phyloP scores from a whole-genome alignment of 1,139 yeast genomes.

The Maudiozyma humilis region DNA sequence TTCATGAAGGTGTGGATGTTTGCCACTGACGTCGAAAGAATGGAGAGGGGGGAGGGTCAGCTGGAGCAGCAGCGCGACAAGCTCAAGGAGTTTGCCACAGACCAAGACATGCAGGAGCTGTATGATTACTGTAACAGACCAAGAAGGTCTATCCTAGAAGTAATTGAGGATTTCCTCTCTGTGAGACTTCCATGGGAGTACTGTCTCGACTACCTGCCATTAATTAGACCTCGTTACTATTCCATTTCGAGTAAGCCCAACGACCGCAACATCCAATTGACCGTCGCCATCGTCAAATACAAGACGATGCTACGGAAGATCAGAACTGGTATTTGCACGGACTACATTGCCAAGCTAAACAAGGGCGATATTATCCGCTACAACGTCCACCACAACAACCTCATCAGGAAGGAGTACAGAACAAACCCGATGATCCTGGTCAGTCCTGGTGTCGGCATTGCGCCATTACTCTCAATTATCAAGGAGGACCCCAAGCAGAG shows the following conservation, averaged over 20 bases:
- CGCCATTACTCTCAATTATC: constrained; percentile 72
- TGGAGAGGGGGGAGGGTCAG: constrained; percentile 27
- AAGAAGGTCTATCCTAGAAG: constrained; percentile 77
- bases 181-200: constrained; percentile 67
- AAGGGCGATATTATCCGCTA: constrained; percentile 47
- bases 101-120: constrained; percentile 67
- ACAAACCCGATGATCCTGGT: constrained; percentile 57
- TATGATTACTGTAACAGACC: constrained; percentile 90
- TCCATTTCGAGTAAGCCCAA: constrained; percentile 66
- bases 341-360: constrained; percentile 52
- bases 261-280: constrained; percentile 36
- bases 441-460: constrained; percentile 90
- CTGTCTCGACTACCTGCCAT: constrained; percentile 68
- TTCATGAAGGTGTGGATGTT: constrained; percentile 66
- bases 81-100: constrained; percentile 63
- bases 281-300: constrained; percentile 80
- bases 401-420: constrained; percentile 25
- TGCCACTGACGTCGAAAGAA: constrained; percentile 39
- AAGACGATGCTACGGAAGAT: constrained; percentile 68
- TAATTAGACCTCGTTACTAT: constrained; percentile 70
- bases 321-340: constrained; percentile 77
- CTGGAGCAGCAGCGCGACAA: constrained; percentile 62
- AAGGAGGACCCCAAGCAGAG: constrained; percentile 24
- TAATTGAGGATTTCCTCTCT: constrained; percentile 68
- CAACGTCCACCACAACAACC: constrained; percentile 44